Conservation (phyloP, 805 yeast genomes). For the Candida gorgasii region DNA sequence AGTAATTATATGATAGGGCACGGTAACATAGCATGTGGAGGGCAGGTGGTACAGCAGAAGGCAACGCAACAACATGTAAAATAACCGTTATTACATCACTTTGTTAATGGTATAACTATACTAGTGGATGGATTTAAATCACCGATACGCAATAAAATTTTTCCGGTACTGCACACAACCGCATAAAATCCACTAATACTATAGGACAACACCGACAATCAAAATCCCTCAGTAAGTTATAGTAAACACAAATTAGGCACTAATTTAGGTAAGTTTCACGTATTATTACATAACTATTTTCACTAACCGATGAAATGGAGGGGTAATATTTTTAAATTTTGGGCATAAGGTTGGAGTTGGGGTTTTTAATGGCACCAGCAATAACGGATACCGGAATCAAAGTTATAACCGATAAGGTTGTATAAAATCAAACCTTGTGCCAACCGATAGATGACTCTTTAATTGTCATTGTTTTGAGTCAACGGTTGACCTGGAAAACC, state of each 20-base stretch:
- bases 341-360: background rate
- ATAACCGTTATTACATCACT: too few relatives aligned
- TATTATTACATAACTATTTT: conserved; percentile 1
- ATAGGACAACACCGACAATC: conserved; percentile 1
- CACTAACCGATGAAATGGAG: conserved; percentile 5
- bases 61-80: too few relatives aligned
- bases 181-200: conserved; percentile 6
- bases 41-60: too few relatives aligned
- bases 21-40: too few relatives aligned
- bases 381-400: background rate
- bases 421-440: too few relatives aligned
- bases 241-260: background rate
- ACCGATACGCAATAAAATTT: conserved; percentile 6
- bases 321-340: conserved; percentile 1
- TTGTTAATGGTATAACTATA: too few relatives aligned
- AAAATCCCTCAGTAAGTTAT: background rate
- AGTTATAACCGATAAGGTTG: background rate
- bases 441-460: too few relatives aligned
- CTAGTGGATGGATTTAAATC: conserved; percentile 4
- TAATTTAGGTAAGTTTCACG: conserved; percentile 4
- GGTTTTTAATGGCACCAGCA: background rate
- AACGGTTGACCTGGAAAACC: conserved; percentile 1
- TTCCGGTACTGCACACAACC: conserved; percentile 11
- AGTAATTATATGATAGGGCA: too few relatives aligned
- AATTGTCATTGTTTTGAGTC: background rate